Evolutionary conservation across 306 rosid genomes (phyloP).

Genomic region (Heteromeles arbutifolia): DNA sequence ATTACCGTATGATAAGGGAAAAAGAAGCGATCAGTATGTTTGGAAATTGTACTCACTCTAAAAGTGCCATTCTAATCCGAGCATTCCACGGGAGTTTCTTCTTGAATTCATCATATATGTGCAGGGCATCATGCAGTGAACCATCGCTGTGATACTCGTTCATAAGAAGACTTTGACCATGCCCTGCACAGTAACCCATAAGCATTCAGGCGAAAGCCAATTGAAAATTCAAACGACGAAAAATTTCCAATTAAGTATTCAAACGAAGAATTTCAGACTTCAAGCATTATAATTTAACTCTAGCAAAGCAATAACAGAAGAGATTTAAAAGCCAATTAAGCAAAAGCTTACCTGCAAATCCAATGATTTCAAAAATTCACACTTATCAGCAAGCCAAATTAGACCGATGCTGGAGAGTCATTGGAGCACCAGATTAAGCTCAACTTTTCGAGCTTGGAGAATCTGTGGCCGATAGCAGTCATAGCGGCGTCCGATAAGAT

Average conservation of each 20-base stretch:
- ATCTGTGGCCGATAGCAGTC: conserved; percentile 59
- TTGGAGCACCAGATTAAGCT: conserved; percentile 86
- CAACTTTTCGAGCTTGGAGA: conserved; percentile 66
- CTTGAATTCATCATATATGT: conserved; percentile 62
- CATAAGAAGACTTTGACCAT: conserved; percentile 89
- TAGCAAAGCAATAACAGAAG: neutral
- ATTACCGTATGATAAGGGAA: neutral
- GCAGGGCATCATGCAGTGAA: conserved; percentile 71
- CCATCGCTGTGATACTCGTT: conserved; percentile 75
- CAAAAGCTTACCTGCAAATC: conserved; percentile 63
- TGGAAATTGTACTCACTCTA: conserved; percentile 58
- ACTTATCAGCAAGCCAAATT: conserved; percentile 46
- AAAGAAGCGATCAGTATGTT: neutral
- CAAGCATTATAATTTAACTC: too few species aligned
- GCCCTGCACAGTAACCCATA: conserved; percentile 87
- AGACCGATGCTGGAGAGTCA: conserved; percentile 59
- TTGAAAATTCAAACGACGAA: too few species aligned
- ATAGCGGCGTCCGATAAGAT: conserved; percentile 67
- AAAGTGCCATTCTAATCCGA: conserved; percentile 79
- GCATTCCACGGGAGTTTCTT: conserved; percentile 66
- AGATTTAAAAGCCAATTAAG: neutral
- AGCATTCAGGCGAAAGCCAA: conserved; percentile 17
- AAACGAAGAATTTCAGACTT: too few species aligned
- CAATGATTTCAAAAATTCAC: conserved; percentile 55
- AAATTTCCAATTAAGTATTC: too few species aligned